Percentiles rank a stretch among this genome's conserved stretches.
Conservation (phyloP, 2,329 filamentous ascomycete species). For the Botrytis aclada region DNA sequence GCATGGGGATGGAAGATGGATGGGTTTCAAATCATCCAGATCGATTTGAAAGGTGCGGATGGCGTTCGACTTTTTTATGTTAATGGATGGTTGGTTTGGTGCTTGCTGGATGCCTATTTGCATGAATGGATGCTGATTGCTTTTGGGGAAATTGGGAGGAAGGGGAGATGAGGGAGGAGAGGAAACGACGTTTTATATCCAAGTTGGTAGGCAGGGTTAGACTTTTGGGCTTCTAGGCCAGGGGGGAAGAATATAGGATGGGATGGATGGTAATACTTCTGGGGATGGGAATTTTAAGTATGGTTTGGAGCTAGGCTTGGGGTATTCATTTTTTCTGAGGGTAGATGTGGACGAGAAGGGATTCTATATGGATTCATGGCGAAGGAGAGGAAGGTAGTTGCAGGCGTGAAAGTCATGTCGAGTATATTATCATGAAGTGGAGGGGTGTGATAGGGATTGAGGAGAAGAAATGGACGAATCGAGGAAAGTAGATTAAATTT, state of each 20-base stretch:
- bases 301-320: constrained; percentile 11
- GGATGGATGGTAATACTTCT: background rate
- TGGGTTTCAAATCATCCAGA: background rate
- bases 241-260: background rate
- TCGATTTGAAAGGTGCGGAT: background rate
- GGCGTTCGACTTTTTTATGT: background rate
- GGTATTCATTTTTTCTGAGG: background rate
- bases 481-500: background rate
- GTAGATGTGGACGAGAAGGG: background rate
- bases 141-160: background rate
- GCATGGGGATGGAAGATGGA: constrained; percentile 10
- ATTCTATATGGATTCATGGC: background rate
- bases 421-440: background rate
- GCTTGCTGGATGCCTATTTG: constrained; percentile 7
- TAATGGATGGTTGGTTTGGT: background rate
- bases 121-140: constrained; percentile 1
- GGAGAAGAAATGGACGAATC: too few relatives aligned
- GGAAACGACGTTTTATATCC: constrained; percentile 8
- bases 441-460: too few relatives aligned
- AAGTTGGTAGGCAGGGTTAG: background rate
- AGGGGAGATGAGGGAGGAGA: background rate
- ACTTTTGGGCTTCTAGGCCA: constrained; percentile 2
- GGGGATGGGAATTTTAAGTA: background rate
- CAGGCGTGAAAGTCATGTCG: background rate
- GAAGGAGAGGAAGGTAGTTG: background rate